Base-by-base conservation (phyloP, 2,329 filamentous ascomycete species). In the Xylariales sp. region DNA sequence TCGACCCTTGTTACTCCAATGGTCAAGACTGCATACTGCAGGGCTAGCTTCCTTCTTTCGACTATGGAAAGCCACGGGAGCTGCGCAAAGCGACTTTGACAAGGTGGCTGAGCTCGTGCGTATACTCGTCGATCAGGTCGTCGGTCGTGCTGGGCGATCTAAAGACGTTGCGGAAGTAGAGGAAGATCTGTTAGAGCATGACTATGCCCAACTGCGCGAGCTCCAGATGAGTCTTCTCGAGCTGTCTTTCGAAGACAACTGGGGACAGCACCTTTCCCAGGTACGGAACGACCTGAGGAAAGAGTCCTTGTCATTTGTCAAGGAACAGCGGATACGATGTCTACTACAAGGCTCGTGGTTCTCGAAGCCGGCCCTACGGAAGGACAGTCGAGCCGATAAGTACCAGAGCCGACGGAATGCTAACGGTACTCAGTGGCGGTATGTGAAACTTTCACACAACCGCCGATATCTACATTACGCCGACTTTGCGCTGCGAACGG, bases 211-310 rank as follows among this genome's bases (percentile, higher is more conserved):
- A 28, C 71, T 97, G 41, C 80, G 93, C 38, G 82, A 89, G 56
- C 70, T 95, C 41, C 93, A 98, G 63, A 96, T 97, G 89, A 86
- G 94, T 52, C 73, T 96, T 9, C 71, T 97, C 4, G 88, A 95
- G 59, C 71, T 93, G 49, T 87, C 88, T 0, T 97, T 97, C 57
- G 91, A 97, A 60, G 88, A 94, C 59, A 86, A 86, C 36, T 98
- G 93, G 93, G 90, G 90, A 10, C 80, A 86, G 47, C 89, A 97
- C 63, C 73, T 98, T 20, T 79, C 79, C 49, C 88, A 93, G 64
- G 87, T 95, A n/a, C 84, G 89, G 24, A 88, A 96, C 41, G 88
- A 95, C 61, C 74, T 97, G 32, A 86, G 88, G 52, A 82, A 91
- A 54, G 93, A 98, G 63, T 89, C 91, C 9, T 68, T 96, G 40